Evolutionary conservation across 2,329 filamentous ascomycete genomes (phyloP).

Genomic region (Sporothrix phasma): DNA sequence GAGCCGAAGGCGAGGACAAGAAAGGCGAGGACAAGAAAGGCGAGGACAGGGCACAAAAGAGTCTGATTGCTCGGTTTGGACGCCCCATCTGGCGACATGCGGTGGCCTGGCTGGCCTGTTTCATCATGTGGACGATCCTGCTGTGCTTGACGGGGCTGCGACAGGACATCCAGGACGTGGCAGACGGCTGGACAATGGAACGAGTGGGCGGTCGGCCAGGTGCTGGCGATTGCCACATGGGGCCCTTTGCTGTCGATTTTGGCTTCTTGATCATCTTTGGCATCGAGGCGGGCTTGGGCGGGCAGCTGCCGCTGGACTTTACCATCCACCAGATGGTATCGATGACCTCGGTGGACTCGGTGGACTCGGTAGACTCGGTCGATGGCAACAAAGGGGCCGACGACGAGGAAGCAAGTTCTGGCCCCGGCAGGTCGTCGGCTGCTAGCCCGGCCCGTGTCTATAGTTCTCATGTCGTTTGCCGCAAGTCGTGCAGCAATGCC

Average conservation of each 20-base stretch:
- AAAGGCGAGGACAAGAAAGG: not conserved
- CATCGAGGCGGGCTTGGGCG: slow-evolving; percentile 10
- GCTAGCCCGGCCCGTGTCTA: no score
- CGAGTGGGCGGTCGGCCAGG: slow-evolving; percentile 17
- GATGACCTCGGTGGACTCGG: not conserved
- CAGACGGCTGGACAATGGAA: slow-evolving; percentile 12
- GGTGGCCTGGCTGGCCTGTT: slow-evolving; percentile 10
- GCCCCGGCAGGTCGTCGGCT: no score
- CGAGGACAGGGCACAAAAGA: not conserved
- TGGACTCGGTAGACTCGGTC: not conserved
- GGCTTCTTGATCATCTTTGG: slow-evolving; percentile 12
- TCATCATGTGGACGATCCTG: slow-evolving; percentile 17
- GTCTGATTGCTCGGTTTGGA: not conserved
- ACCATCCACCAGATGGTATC: slow-evolving; percentile 10
- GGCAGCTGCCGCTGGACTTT: slow-evolving; percentile 5
- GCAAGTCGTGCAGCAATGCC: not conserved
- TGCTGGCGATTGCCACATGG: slow-evolving; percentile 17
- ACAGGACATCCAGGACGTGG: slow-evolving; percentile 9
- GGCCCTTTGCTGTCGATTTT: slow-evolving; percentile 10
- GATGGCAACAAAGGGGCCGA: no score
- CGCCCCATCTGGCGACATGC: slow-evolving; percentile 9
- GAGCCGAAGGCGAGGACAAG: not conserved
- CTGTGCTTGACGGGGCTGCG: slow-evolving; percentile 9
- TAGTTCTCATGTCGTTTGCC: not conserved
- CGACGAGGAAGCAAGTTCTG: no score